Evolutionary conservation across 352 stramenopile species (phyloP).

Genomic region (Phytopythium mirpurense): DNA sequence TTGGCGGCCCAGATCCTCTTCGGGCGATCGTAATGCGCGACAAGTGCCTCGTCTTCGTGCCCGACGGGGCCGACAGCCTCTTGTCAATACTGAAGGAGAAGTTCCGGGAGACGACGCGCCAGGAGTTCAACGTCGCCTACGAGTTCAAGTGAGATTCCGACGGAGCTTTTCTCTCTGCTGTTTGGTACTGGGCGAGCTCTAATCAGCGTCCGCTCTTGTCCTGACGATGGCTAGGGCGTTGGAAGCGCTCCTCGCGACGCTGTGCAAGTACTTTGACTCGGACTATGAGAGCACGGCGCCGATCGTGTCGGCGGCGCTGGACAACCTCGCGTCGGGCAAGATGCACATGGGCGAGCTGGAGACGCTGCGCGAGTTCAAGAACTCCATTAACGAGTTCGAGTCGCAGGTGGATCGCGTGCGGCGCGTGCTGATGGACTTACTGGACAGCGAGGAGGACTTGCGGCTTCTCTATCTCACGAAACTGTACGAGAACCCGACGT

Average conservation of each 20-base stretch:
- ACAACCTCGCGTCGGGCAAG: conserved; percentile 40
- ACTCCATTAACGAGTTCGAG: conserved; percentile 67
- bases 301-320: conserved; percentile 37
- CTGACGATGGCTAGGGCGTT: conserved; percentile 21
- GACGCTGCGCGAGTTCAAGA: conserved; percentile 62
- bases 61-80: conserved; percentile 48
- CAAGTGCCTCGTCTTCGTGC: conserved; percentile 53
- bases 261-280: conserved; percentile 46
- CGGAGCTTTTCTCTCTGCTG: not conserved
- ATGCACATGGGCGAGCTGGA: conserved; percentile 50
- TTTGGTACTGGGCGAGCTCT: too few relatives aligned
- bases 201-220: not conserved
- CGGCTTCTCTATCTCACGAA: conserved; percentile 64
- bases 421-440: conserved; percentile 51
- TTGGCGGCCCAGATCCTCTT: conserved; percentile 35
- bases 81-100: conserved; percentile 61
- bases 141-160: conserved; percentile 54
- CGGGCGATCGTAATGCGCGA: conserved; percentile 74
- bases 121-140: conserved; percentile 53
- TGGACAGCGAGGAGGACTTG: conserved; percentile 67
- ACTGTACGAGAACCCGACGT: conserved; percentile 46
- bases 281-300: conserved; percentile 46
- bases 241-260: conserved; percentile 52
- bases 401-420: conserved; percentile 57
- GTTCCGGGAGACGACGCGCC: conserved; percentile 40